Evolutionary conservation across 2,329 filamentous ascomycete species (phyloP), one percentile per base, ranked within the genome.

Genomic region (Colletotrichum orchidophilum): DNA sequence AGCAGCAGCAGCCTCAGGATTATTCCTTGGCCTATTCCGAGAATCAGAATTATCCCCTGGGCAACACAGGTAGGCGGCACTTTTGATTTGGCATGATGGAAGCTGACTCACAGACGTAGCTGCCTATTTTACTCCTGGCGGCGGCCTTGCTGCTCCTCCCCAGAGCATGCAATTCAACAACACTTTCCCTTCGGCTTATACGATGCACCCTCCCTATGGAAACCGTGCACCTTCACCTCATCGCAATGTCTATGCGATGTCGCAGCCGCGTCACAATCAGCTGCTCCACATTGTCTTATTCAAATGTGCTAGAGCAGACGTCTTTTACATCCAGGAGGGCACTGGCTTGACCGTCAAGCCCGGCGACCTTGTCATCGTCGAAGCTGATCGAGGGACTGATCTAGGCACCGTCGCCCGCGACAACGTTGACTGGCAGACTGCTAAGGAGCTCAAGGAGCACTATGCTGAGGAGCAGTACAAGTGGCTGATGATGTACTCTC

Each of bases 401-500:
- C 88, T 99, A 42, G 97, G 96, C 54, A 97, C 96, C 29, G 96
- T 99, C 31, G 93, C 94, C 63, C 91, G 93, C 75, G 93, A 95
- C 73, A 95, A 97, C 76, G 91, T 98, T 49, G 93, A 94, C 73
- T 95, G 95, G 88, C 92, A 95, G 75, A 90, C 92, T 62, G 96
- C 96, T 9, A 95, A 96, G 77, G 93, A 96, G 58, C 84, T 95
- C 75, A 97, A 98, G 80, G 94, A 97, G 76, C 92, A 96, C 76
- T 97, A 96, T 75, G 93, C 93, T 2, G 94, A 98, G 79, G 95
- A 98, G 79, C 96, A 99, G 80, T 98, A 97, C 83, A 95, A 95
- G 78, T 98, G 96, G 94, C 87, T 99, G 63, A 97, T 98, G 93
- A 96, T 98, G 93, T 99, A 98, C 81, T 97, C 95, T 1, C 92